Evolutionary conservation across 495 filamentous ascomycete species (phyloP).

Genomic region (Annulohypoxylon maeteangense): DNA sequence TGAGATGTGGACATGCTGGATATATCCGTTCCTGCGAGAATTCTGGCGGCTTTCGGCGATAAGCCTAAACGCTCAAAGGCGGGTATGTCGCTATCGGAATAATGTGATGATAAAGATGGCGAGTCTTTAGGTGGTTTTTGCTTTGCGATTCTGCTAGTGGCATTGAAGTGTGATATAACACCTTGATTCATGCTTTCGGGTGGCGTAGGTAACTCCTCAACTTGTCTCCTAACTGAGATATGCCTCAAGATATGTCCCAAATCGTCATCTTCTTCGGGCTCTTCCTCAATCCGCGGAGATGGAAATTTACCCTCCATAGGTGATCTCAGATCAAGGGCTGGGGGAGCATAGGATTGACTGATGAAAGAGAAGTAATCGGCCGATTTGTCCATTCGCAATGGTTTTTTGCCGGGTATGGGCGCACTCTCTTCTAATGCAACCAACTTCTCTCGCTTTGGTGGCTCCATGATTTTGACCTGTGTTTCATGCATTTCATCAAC

Average conservation of each 20-base stretch:
- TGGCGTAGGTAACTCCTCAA: conserved; percentile 12
- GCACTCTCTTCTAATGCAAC: background rate
- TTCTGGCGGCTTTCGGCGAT: conserved; percentile 41
- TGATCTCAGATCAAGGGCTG: conserved; percentile 38
- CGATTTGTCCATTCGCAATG: conserved; percentile 32
- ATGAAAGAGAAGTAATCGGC: conserved; percentile 45
- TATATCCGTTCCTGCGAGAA: conserved; percentile 36
- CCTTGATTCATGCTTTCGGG: conserved; percentile 10
- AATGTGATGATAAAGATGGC: conserved; percentile 42
- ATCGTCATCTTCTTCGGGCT: conserved; percentile 33
- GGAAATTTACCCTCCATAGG: conserved; percentile 37
- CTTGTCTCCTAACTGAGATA: conserved; percentile 19
- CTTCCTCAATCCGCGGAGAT: conserved; percentile 40
- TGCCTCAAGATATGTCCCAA: conserved; percentile 36
- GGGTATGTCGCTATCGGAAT: conserved; percentile 46
- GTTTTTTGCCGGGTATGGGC: conserved; percentile 9
- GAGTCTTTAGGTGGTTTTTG: conserved; percentile 40
- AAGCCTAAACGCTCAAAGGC: conserved; percentile 46
- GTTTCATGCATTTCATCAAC: conserved; percentile 9
- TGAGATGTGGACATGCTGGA: conserved; percentile 38
- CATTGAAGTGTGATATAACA: background rate
- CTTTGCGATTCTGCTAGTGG: conserved; percentile 4
- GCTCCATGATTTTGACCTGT: background rate
- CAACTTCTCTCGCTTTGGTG: conserved; percentile 2
- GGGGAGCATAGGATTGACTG: conserved; percentile 43